Evolutionary conservation across 495 filamentous ascomycete species (phyloP).

Genomic region (Parachaetomium inaequale): DNA sequence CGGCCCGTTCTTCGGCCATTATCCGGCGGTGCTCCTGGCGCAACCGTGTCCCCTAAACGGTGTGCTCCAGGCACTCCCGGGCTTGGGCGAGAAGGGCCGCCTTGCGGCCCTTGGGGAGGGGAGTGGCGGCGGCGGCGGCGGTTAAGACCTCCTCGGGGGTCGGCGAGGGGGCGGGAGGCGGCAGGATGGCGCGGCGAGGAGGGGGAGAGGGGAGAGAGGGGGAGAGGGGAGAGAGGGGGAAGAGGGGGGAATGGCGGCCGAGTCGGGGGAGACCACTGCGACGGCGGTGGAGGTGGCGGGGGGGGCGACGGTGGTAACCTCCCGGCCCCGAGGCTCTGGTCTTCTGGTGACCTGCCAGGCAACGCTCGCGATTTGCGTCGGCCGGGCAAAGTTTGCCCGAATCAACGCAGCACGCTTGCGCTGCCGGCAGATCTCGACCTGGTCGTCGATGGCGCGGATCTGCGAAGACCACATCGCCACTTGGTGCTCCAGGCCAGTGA

Average conservation of each 20-base stretch:
- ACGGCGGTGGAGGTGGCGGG: not conserved
- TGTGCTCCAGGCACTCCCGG: not conserved
- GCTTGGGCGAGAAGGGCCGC: not conserved
- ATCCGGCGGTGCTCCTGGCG: not conserved
- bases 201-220: not conserved
- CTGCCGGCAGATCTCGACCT: not conserved
- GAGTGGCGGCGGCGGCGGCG: not conserved
- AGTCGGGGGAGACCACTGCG: conserved; percentile 1
- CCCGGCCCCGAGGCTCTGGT: not conserved
- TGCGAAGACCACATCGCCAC: not conserved
- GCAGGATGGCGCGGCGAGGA: not conserved
- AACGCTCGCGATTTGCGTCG: not conserved
- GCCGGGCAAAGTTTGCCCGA: not conserved
- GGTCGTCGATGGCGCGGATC: not conserved
- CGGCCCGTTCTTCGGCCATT: not conserved
- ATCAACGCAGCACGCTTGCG: not conserved
- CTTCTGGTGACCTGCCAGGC: not conserved
- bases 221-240: not conserved
- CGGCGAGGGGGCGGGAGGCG: not conserved
- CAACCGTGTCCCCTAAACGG: not conserved
- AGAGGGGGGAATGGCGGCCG: not conserved
- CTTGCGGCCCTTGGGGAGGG: not conserved
- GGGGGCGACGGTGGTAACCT: not conserved
- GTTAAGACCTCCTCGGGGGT: not conserved
- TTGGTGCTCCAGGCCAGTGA: conserved; percentile 3